phyloP scores from a whole-genome alignment of 2,329 filamentous ascomycete genomes.

The Pseudopyricularia cyperi region DNA sequence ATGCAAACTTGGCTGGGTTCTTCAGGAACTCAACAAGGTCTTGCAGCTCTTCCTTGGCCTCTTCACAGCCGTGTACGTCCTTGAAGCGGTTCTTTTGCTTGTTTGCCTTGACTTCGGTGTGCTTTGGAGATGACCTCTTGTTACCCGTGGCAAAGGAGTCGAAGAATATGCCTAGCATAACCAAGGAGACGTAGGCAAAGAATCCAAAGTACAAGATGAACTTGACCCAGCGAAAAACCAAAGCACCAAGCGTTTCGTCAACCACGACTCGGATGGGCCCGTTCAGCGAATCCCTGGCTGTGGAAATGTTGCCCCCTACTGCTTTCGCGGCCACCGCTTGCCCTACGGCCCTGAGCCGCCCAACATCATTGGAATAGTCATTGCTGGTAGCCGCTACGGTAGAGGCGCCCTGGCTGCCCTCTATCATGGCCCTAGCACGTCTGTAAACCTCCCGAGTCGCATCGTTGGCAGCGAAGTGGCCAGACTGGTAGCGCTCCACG shows the following conservation, averaged over 20 bases:
- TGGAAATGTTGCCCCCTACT: constrained; percentile 52
- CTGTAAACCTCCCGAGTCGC: constrained; percentile 69
- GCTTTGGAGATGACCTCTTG: constrained; percentile 24
- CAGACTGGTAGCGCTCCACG: constrained; percentile 77
- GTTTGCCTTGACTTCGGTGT: constrained; percentile 71
- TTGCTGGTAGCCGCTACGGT: constrained; percentile 3
- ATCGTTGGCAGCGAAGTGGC: constrained; percentile 69
- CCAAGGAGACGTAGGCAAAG: constrained; percentile 65
- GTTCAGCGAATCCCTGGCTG: constrained; percentile 33
- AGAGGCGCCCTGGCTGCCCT: constrained; percentile 8
- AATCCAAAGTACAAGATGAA: constrained; percentile 71
- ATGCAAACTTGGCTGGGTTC: constrained; percentile 85
- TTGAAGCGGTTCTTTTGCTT: constrained; percentile 82
- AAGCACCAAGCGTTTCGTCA: constrained; percentile 70
- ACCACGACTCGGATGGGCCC: constrained; percentile 92
- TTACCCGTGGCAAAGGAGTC: constrained; percentile 59
- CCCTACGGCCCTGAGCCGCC: constrained; percentile 62
- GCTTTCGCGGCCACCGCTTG: constrained; percentile 68
- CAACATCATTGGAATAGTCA: constrained; percentile 7
- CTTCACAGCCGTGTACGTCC: constrained; percentile 94
- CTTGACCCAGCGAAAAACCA: constrained; percentile 83
- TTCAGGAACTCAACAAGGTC: constrained; percentile 94
- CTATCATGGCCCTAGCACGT: constrained; percentile 47
- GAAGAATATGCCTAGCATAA: constrained; percentile 68
- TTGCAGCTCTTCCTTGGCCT: constrained; percentile 95